Percentiles rank a stretch among this genome's conserved stretches.
phyloP scores from a whole-genome alignment of 1,139 yeast genomes.

The Kodamaea arcana region DNA sequence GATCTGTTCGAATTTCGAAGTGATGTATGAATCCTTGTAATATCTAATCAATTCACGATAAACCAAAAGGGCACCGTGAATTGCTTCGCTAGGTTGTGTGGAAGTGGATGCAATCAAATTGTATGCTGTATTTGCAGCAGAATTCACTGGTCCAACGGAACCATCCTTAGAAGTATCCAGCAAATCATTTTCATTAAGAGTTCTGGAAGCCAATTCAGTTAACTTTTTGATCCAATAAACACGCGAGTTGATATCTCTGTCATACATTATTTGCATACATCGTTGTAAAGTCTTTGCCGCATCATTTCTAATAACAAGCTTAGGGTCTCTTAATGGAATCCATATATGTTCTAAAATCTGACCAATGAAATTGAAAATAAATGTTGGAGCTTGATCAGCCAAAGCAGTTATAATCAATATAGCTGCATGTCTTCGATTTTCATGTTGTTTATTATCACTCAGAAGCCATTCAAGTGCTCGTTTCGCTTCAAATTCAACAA shows the following conservation, averaged over 20 bases:
- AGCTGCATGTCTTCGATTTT: slow-evolving; percentile 85
- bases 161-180: slow-evolving; percentile 3
- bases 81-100: slow-evolving; percentile 53
- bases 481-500: slow-evolving; percentile 89
- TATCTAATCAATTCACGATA: slow-evolving; percentile 76
- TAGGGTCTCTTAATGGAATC: slow-evolving; percentile 81
- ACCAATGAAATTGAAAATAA: slow-evolving; percentile 72
- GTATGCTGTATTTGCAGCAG: slow-evolving; percentile 19
- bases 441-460: slow-evolving; percentile 69
- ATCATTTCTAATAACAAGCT: slow-evolving; percentile 70
- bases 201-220: slow-evolving; percentile 53
- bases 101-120: slow-evolving; percentile 24
- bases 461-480: slow-evolving; percentile 90
- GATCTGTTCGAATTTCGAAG: slow-evolving; percentile 62
- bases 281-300: slow-evolving; percentile 78
- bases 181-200: slow-evolving; percentile 25
- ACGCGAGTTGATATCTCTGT: slow-evolving; percentile 69
- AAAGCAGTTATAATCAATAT: slow-evolving; percentile 77
- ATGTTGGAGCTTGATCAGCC: slow-evolving; percentile 84
- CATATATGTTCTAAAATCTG: slow-evolving; percentile 80
- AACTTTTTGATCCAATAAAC: slow-evolving; percentile 71
- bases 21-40: slow-evolving; percentile 49
- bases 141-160: slow-evolving; percentile 3
- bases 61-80: slow-evolving; percentile 83
- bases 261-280: slow-evolving; percentile 73